Percentiles rank a stretch among this genome's conserved stretches.
These are phyloP conservation scores for Candida chauliodis DNA, from an alignment of 805 yeast species.

Conservation along the genomic window DNA sequence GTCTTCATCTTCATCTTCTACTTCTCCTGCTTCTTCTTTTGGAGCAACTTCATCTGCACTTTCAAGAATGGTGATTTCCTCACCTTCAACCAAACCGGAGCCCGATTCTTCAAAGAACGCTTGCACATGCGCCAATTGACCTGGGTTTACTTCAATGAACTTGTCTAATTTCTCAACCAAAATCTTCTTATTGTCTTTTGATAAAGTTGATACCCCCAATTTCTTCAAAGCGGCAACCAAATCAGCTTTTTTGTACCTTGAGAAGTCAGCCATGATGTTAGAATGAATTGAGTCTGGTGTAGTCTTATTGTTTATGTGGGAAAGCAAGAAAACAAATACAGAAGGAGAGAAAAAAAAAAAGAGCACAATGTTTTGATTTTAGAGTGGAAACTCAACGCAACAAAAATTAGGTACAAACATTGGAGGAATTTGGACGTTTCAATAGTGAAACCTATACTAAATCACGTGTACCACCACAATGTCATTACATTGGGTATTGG, in stretches of 20 bases:
- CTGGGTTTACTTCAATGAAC: constrained; percentile 23
- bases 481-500: too few species aligned
- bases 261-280: constrained; percentile 32
- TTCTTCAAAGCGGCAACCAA: constrained; percentile 32
- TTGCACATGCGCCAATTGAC: constrained; percentile 18
- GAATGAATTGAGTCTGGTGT: neutral
- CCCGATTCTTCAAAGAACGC: constrained; percentile 17
- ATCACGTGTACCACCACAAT: too few species aligned
- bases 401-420: too few species aligned
- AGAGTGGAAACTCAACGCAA: too few species aligned
- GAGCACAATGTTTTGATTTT: neutral
- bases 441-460: too few species aligned
- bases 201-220: constrained; percentile 29
- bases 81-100: constrained; percentile 20
- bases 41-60: constrained; percentile 21
- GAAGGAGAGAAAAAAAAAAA: neutral
- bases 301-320: neutral
- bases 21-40: constrained; percentile 22
- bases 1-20: constrained; percentile 24
- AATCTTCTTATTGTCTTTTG: constrained; percentile 41
- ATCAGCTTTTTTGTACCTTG: constrained; percentile 37
- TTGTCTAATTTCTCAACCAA: constrained; percentile 36
- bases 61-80: constrained; percentile 16
- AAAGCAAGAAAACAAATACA: constrained; percentile 2
- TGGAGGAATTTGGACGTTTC: too few species aligned